Conservation (phyloP, 805 yeast species). For the Metschnikowia shivogae region DNA sequence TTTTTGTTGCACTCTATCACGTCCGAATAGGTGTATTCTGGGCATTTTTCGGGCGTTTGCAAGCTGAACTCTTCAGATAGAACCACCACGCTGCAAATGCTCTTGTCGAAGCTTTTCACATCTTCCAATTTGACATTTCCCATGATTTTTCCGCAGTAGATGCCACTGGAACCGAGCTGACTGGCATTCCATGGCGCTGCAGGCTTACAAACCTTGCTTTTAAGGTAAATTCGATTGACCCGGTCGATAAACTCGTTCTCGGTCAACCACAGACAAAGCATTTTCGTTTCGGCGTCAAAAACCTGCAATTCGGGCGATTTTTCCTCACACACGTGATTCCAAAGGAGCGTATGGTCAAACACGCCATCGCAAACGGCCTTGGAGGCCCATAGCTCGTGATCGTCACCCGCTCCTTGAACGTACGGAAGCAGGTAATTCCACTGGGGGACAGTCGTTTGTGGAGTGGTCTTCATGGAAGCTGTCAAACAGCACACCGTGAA, state of each 20-base stretch:
- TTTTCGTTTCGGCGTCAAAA: constrained; percentile 21
- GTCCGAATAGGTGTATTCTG: constrained; percentile 12
- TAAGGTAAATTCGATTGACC: constrained; percentile 15
- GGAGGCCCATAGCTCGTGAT: constrained; percentile 77
- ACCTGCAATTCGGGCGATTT: constrained; percentile 11
- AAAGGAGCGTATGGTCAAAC: constrained; percentile 51
- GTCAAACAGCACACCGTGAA: constrained; percentile 16
- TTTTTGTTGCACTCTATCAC: constrained; percentile 45
- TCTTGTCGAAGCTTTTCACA: not conserved
- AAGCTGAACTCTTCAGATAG: constrained; percentile 19
- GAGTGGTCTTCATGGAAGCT: constrained; percentile 9
- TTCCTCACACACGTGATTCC: constrained; percentile 37
- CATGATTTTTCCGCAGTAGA: constrained; percentile 25
- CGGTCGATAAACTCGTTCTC: constrained; percentile 22
- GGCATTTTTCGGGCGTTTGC: constrained; percentile 10
- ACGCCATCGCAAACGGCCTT: constrained; percentile 38
- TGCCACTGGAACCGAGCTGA: constrained; percentile 22
- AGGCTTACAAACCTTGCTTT: not conserved
- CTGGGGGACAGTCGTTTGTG: constrained; percentile 7
- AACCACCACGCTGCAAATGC: constrained; percentile 19
- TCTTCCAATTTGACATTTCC: constrained; percentile 11
- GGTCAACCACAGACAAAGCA: constrained; percentile 19
- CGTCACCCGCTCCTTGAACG: constrained; percentile 94
- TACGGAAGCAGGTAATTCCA: constrained; percentile 36
- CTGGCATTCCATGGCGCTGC: constrained; percentile 11